Evolutionary conservation across 805 yeast species (phyloP).

Genomic region (Maudiozyma serrabonitensis): DNA sequence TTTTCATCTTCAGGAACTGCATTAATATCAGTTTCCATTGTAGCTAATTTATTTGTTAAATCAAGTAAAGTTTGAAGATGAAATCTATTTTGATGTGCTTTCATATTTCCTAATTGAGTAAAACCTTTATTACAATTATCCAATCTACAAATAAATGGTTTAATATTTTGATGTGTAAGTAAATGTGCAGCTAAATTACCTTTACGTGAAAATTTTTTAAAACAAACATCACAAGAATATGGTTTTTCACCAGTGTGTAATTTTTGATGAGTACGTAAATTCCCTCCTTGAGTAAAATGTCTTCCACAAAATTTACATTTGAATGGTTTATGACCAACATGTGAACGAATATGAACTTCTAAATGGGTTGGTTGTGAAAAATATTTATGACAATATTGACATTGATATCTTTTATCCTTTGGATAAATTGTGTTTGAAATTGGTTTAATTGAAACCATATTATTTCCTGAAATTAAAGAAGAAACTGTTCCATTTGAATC

Average conservation of each 20-base stretch:
- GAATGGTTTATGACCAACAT: conserved; percentile 79
- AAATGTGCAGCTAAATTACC: conserved; percentile 87
- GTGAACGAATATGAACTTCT: conserved; percentile 82
- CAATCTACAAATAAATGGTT: conserved; percentile 71
- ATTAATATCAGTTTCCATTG: conserved; percentile 41
- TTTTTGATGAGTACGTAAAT: conserved; percentile 73
- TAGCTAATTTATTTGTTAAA: conserved; percentile 59
- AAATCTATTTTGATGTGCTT: conserved; percentile 87
- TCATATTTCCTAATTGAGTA: conserved; percentile 86
- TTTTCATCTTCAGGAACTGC: conserved; percentile 52
- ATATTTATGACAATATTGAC: conserved; percentile 67
- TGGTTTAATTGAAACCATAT: not conserved
- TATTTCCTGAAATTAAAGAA: too few species aligned
- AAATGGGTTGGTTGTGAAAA: conserved; percentile 87
- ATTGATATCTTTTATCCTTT: conserved; percentile 46
- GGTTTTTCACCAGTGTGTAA: conserved; percentile 92
- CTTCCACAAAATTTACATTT: conserved; percentile 72
- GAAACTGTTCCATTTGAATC: not conserved
- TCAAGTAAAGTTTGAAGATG: conserved; percentile 62
- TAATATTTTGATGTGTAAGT: conserved; percentile 67
- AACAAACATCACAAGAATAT: conserved; percentile 68
- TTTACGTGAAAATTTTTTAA: conserved; percentile 71
- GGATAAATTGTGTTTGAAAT: not conserved
- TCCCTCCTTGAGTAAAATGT: conserved; percentile 84
- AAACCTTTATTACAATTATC: conserved; percentile 78